Base-by-base conservation (phyloP, 768 basidiomycete species). In the Fomitopsis pulvina region DNA sequence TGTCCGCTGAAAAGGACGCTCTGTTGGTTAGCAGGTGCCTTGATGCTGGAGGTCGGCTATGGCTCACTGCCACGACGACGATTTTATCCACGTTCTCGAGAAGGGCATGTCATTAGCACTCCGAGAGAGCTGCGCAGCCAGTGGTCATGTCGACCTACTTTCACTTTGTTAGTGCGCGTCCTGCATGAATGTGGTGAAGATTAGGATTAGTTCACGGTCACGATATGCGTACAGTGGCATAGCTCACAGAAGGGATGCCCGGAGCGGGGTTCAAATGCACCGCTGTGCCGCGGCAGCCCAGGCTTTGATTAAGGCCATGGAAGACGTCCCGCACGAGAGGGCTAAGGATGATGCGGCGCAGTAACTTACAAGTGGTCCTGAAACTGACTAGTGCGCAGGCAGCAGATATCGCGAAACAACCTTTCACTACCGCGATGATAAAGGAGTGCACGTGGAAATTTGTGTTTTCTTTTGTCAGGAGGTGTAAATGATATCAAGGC, bases 201-300 rank as follows among this genome's bases (percentile, higher is more conserved):
- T 11, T 8, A 28, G 18, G 34, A 16, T 18, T 10, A 22, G n/a
- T n/a, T n/a, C n/a, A n/a, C n/a, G n/a, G n/a, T 47, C 12, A 10
- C 8, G 11, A 4, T n/a, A n/a, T n/a, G 20, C 5, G 18, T 5
- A 9, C 18, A 48, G 47, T 87, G 52, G 74, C 71, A 57, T 59
- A 77, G 54, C 56, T 86, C 26, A 85, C 86, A 0, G 59, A 60
- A 34, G 85, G 82, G 80, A 65, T 79, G 41, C 86, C 86, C 22
- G 81, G 83, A 4, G 72, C 77, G 2, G 72, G 72, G 1, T 87
- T 87, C 39, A 39, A 41, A 21, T n/a, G 25, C 16, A 21, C 18
- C 3, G 37, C 39, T n/a, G n/a, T n/a, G n/a, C n/a, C 6, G 18
- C 29, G 25, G 14, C 6, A 41, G 37, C 18, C 3, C 14, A 27